Base-by-base conservation (phyloP, 345 rosid species). In the Salix arbutifolia region DNA sequence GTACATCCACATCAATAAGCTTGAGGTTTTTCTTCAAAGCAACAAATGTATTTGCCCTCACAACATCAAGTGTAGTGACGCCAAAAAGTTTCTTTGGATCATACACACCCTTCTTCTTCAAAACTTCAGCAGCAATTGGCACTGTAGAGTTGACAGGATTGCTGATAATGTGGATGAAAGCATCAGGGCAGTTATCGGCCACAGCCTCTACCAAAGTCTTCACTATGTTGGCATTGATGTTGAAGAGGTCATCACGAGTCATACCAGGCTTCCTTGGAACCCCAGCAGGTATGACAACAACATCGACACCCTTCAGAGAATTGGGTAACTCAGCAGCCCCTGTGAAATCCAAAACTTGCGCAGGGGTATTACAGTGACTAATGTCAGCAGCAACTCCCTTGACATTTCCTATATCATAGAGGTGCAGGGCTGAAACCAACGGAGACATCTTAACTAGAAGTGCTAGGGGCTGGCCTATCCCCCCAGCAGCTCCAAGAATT, bases 211-310 rank as follows among this genome's bases (percentile, higher is more conserved):
- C 88, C 78, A 93, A 86, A 42, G 76, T 80, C 84, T 88, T 93
- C n/a, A 93, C 97, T 0, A 95, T 95, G 76, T 75, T 83, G 40
- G 96, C 99, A 69, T 95, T 95, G 89, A 95, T 93, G 83, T 90
- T 91, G 85, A 95, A 95, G 68, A 95, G 95, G 78, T 95, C 97
- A 68, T 91, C 97, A 23, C 99, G 97, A 65, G 94, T 95, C 99
- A 93, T 95, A 23, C 99, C 99, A 0, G 97, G 99, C 87, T 91
- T 95, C 40, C 97, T 86, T 33, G 99, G 93, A 61, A 93, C 97
- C 71, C 97, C 97, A 66, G 96, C 99, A 65, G 98, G 97, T 70
- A 93, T 93, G 71, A 95, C 97, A 3, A 91, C 99, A 19, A 93
- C 93, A 37, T 95, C 78, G 3, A 88, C 94, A 60, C 92, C 97